Evolutionary conservation across 1,284 basidiomycete genomes (phyloP).

Genomic region (Apiotrichum brassicae): DNA sequence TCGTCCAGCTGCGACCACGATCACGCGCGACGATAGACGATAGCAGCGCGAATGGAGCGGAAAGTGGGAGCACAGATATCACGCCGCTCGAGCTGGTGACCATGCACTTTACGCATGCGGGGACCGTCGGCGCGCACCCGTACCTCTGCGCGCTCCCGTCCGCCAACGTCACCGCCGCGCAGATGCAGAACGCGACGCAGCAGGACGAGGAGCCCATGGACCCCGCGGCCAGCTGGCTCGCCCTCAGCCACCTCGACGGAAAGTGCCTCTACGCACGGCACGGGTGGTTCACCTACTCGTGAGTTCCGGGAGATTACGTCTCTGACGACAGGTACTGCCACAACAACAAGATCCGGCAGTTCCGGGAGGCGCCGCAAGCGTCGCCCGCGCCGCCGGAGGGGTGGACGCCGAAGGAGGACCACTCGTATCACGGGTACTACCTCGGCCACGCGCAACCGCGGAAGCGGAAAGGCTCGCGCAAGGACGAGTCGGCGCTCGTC

Average conservation of each 20-base stretch:
- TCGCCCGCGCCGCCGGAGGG: slow-evolving; percentile 1
- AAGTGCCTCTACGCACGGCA: slow-evolving; percentile 48
- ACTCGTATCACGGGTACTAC: slow-evolving; percentile 47
- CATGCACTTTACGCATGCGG: slow-evolving; percentile 26
- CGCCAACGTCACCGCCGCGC: slow-evolving; percentile 24
- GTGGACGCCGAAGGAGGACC: slow-evolving; percentile 66
- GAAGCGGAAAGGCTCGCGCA: not conserved
- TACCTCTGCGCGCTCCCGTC: slow-evolving; percentile 44
- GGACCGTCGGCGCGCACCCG: slow-evolving; percentile 10
- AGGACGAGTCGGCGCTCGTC: slow-evolving; percentile 3
- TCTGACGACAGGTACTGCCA: slow-evolving; percentile 63
- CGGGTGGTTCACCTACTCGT: slow-evolving; percentile 87
- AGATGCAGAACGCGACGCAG: slow-evolving; percentile 18
- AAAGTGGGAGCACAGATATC: not conserved
- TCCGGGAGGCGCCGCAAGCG: slow-evolving; percentile 56
- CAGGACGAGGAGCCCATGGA: slow-evolving; percentile 37
- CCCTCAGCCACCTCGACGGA: slow-evolving; percentile 48
- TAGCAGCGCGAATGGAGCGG: not conserved
- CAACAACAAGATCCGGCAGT: slow-evolving; percentile 79
- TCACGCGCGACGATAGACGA: slow-evolving; percentile 53
- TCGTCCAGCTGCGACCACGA: slow-evolving; percentile 56
- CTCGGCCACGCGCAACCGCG: slow-evolving; percentile 33
- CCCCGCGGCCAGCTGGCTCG: slow-evolving; percentile 35
- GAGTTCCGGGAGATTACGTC: slow-evolving; percentile 6
- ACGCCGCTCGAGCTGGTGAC: slow-evolving; percentile 25